Evolutionary conservation across 805 yeast genomes (phyloP).

Genomic region (Saccharomyces mikatae): DNA sequence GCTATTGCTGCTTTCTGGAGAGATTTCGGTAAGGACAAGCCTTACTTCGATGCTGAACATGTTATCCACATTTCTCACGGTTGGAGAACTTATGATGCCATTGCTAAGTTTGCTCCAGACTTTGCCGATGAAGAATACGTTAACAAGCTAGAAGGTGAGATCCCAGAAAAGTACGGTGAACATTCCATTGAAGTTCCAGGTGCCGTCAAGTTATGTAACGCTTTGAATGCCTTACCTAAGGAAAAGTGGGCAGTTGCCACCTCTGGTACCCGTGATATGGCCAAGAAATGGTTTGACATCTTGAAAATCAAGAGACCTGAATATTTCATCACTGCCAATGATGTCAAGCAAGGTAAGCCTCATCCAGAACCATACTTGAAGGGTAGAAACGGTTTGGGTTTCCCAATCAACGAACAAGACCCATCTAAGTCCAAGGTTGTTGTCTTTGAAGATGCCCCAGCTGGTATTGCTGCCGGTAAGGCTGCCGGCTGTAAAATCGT

Average conservation of each 20-base stretch:
- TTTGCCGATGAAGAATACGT: constrained; percentile 60
- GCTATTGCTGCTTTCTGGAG: constrained; percentile 82
- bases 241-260: constrained; percentile 83
- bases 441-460: constrained; percentile 85
- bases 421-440: constrained; percentile 40
- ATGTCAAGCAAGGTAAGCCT: constrained; percentile 75
- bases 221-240: constrained; percentile 43
- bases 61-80: constrained; percentile 75
- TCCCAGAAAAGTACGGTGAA: constrained; percentile 66
- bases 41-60: constrained; percentile 60
- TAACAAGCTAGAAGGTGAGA: constrained; percentile 57
- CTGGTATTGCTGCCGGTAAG: constrained; percentile 77
- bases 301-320: constrained; percentile 57
- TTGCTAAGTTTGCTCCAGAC: constrained; percentile 66
- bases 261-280: constrained; percentile 70
- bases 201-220: constrained; percentile 52
- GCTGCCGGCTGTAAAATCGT: constrained; percentile 76
- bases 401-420: constrained; percentile 30
- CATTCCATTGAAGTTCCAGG: constrained; percentile 72
- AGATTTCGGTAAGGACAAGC: constrained; percentile 57
- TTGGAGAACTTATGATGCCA: constrained; percentile 72
- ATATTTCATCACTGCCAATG: constrained; percentile 74
- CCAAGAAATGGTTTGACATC: constrained; percentile 69
- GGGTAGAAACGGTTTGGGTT: constrained; percentile 40
- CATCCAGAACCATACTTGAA: constrained; percentile 73